These are phyloP conservation scores for Butyriboletus loyo DNA, from an alignment of 768 basidiomycete species.

Conservation along the genomic window DNA sequence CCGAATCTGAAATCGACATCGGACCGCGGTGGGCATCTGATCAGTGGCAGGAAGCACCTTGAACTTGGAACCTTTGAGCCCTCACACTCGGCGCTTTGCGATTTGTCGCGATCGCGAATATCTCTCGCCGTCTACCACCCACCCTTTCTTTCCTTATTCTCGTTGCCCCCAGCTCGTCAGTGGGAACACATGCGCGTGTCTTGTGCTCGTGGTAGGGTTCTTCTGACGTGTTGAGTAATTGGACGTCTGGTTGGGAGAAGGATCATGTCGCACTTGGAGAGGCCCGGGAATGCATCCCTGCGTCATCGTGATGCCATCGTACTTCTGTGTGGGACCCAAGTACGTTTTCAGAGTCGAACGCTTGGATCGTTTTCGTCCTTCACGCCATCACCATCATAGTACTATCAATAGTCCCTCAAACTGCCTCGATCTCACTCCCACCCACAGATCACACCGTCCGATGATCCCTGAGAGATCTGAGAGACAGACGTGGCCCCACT, in stretches of 20 bases:
- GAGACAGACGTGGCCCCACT: background rate
- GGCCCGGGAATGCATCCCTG: background rate
- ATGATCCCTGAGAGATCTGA: background rate
- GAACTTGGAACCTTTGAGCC: background rate
- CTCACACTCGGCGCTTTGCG: background rate
- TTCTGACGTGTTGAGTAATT: background rate
- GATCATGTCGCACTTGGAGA: background rate
- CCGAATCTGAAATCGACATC: conserved; percentile 1
- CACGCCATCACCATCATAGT: background rate
- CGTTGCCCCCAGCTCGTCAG: background rate
- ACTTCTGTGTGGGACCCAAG: background rate
- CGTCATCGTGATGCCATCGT: background rate
- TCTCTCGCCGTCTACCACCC: background rate
- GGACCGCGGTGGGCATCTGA: conserved; percentile 1
- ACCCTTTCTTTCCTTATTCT: background rate
- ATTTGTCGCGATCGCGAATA: conserved; percentile 2
- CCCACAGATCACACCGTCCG: background rate
- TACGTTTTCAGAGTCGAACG: background rate
- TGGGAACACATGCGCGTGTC: background rate
- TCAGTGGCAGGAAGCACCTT: background rate
- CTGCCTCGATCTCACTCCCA: background rate
- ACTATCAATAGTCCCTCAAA: background rate
- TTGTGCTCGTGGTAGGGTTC: background rate
- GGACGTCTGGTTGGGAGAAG: background rate
- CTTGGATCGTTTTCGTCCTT: background rate